A percentile compares a stretch with the other conserved stretches of the same genome.
Evolutionary conservation across 768 basidiomycete genomes (phyloP).

Genomic region (Rhodotorula kratochvilovae): DNA sequence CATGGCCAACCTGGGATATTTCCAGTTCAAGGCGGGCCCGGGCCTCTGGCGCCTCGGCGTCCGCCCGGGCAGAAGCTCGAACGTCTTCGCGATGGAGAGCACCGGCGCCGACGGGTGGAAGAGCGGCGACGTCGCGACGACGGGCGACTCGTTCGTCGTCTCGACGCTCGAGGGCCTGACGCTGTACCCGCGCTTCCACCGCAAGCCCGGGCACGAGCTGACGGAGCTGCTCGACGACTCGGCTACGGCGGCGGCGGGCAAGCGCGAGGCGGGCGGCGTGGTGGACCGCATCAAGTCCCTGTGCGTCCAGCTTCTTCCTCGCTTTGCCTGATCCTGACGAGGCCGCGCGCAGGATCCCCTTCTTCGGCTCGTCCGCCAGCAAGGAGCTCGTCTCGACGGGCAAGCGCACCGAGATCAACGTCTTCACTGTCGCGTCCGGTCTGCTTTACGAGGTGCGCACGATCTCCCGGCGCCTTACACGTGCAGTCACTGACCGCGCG

Average conservation of each 20-base stretch:
- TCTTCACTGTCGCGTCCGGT: constrained; percentile 97
- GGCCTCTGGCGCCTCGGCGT: constrained; percentile 81
- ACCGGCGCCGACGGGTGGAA: constrained; percentile 86
- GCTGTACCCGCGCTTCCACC: constrained; percentile 70
- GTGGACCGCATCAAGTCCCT: constrained; percentile 53
- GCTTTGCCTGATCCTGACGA: constrained; percentile 16
- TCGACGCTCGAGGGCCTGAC: constrained; percentile 88
- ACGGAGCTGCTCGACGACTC: constrained; percentile 68
- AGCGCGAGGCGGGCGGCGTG: background rate
- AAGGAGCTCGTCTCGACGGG: constrained; percentile 38
- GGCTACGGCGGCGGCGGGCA: background rate
- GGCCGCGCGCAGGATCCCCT: constrained; percentile 18
- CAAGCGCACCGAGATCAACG: constrained; percentile 78
- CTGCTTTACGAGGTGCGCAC: constrained; percentile 79
- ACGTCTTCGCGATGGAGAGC: constrained; percentile 77
- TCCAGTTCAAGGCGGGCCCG: constrained; percentile 90
- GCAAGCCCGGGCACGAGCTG: constrained; percentile 69
- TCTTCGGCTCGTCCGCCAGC: constrained; percentile 23
- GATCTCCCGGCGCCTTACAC: background rate
- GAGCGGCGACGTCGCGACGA: constrained; percentile 63
- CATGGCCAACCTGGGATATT: constrained; percentile 89
- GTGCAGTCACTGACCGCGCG: background rate
- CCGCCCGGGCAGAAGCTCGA: constrained; percentile 69
- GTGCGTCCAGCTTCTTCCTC: constrained; percentile 44
- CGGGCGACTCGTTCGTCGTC: constrained; percentile 65